phyloP scores from a whole-genome alignment of 83 land plant genomes.

The Isoetes engelmannii region DNA sequence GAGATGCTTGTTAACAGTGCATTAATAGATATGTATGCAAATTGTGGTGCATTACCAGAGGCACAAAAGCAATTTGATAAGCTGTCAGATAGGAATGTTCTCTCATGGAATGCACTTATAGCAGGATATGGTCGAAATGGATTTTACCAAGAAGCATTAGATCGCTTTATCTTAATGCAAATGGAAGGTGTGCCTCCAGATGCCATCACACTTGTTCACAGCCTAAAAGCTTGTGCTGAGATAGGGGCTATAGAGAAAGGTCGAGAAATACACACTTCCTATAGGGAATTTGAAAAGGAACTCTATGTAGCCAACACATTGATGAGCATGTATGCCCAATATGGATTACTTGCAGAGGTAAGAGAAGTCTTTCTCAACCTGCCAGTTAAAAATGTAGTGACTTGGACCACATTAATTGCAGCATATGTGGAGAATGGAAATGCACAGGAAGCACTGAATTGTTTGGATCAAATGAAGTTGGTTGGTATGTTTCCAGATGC shows the following conservation, averaged over 20 bases:
- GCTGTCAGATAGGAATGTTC: slow-evolving; percentile 3
- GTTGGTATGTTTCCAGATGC: slow-evolving; percentile 1
- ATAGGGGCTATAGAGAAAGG: no score
- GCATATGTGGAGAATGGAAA: slow-evolving; percentile 2
- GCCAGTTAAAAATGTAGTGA: neutral
- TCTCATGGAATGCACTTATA: no score
- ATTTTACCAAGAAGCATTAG: no score
- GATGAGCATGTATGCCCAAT: no score
- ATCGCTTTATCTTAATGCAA: no score
- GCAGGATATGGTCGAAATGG: no score
- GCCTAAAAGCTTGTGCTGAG: no score
- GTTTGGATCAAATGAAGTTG: slow-evolving; percentile 2
- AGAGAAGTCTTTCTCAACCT: neutral
- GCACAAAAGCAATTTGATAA: slow-evolving; percentile 1
- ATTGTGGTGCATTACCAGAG: no score
- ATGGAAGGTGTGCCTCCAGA: no score
- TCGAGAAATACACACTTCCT: no score
- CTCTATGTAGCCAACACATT: neutral
- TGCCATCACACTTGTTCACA: no score
- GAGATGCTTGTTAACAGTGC: neutral
- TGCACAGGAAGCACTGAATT: slow-evolving; percentile 5
- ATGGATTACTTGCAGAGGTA: neutral
- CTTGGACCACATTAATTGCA: slow-evolving; percentile 5
- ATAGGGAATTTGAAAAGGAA: neutral
- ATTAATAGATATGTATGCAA: neutral